phyloP scores from a whole-genome alignment of 768 basidiomycete genomes.

The Mycena pura region DNA sequence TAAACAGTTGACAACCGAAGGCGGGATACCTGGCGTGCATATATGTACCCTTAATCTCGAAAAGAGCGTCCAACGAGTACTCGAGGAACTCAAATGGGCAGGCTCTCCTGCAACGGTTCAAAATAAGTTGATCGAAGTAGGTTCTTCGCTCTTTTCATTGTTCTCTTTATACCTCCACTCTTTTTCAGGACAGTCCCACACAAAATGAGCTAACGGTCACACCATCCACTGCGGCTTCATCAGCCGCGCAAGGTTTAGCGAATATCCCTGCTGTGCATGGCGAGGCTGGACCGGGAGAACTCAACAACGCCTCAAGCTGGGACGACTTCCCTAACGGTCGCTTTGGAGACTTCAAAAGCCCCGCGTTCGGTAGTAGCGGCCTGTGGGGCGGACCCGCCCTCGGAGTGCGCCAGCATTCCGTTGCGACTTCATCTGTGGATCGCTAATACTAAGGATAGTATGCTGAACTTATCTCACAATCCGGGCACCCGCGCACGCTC shows the following conservation, averaged over 20 bases:
- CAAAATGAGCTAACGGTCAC: constrained; percentile 59
- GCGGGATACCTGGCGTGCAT: constrained; percentile 78
- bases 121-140: constrained; percentile 75
- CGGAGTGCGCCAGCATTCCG: constrained; percentile 47
- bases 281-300: constrained; percentile 74
- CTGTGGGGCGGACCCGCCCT: constrained; percentile 78
- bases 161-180: constrained; percentile 1
- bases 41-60: constrained; percentile 98
- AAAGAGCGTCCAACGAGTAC: constrained; percentile 87
- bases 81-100: constrained; percentile 83
- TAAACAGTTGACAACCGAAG: constrained; percentile 57
- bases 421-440: background rate
- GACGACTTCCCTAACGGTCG: constrained; percentile 99
- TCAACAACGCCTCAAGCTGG: constrained; percentile 82
- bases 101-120: constrained; percentile 47
- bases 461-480: constrained; percentile 66
- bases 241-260: constrained; percentile 64
- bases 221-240: constrained; percentile 66
- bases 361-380: constrained; percentile 86
- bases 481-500: constrained; percentile 73
- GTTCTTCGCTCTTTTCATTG: constrained; percentile 18
- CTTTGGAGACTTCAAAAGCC: constrained; percentile 97
- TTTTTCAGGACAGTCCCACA: constrained; percentile 48
- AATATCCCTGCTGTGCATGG: constrained; percentile 53
- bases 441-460: constrained; percentile 48